A percentile compares a stretch with the other conserved stretches of the same genome.
Evolutionary conservation across 1,284 basidiomycete genomes (phyloP).

Genomic region (Ustilago bromivora): DNA sequence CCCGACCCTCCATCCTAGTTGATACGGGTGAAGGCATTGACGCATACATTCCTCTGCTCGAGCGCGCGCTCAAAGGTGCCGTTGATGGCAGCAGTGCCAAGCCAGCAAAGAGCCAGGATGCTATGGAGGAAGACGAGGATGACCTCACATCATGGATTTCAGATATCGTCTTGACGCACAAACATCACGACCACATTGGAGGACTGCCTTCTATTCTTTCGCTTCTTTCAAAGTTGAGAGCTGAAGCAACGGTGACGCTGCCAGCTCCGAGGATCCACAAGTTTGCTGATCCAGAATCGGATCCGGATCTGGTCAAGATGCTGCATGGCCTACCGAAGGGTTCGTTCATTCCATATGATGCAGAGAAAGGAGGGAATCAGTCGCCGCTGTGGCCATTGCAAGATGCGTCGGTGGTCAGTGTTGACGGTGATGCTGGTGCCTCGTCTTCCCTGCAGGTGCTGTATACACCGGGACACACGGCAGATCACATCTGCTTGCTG

Average conservation of each 20-base stretch:
- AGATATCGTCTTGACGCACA: constrained; percentile 88
- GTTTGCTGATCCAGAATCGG: constrained; percentile 62
- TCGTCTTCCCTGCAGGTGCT: constrained; percentile 73
- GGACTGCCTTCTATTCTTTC: constrained; percentile 81
- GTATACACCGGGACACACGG: constrained; percentile 90
- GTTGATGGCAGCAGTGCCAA: constrained; percentile 16
- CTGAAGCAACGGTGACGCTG: constrained; percentile 38
- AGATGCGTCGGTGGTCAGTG: constrained; percentile 40
- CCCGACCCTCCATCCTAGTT: constrained; percentile 79
- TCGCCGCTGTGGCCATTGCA: constrained; percentile 40
- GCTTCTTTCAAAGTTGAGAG: constrained; percentile 74
- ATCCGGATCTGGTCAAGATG: constrained; percentile 84
- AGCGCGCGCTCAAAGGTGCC: constrained; percentile 73
- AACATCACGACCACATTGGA: constrained; percentile 86
- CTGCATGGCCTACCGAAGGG: constrained; percentile 81
- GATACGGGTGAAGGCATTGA: constrained; percentile 87
- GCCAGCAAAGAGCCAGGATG: constrained; percentile 11
- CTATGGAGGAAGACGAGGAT: constrained; percentile 34
- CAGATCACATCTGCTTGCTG: constrained; percentile 80
- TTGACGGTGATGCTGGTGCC: constrained; percentile 11
- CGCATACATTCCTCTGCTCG: constrained; percentile 78
- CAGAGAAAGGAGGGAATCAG: constrained; percentile 3
- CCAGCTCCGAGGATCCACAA: constrained; percentile 72
- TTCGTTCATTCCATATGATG: constrained; percentile 77
- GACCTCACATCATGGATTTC: constrained; percentile 53